These are phyloP conservation scores for Fusarium paranaense DNA, from an alignment of 2,329 filamentous ascomycete genomes.

Conservation along the genomic window DNA sequence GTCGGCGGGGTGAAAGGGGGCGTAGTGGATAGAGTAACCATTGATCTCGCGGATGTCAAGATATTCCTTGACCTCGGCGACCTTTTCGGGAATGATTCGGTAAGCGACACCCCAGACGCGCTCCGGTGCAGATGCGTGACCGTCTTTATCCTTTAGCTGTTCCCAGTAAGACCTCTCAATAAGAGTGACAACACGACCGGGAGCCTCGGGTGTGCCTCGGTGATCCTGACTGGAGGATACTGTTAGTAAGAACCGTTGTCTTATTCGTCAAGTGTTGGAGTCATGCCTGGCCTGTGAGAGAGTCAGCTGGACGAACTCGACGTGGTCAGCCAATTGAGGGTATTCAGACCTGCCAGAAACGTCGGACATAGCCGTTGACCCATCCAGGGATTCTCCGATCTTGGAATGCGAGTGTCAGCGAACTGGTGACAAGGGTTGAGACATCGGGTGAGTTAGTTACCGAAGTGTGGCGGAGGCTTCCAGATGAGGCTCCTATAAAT, in stretches of 20 bases:
- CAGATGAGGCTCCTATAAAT: slow-evolving; percentile 84
- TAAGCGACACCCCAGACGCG: slow-evolving; percentile 94
- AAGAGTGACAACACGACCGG: slow-evolving; percentile 92
- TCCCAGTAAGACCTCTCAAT: slow-evolving; percentile 89
- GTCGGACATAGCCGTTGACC: slow-evolving; percentile 91
- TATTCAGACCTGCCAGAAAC: slow-evolving; percentile 93
- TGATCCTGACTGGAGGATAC: slow-evolving; percentile 81
- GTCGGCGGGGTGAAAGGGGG: slow-evolving; percentile 75
- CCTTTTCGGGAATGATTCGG: slow-evolving; percentile 78
- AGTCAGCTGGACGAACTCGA: slow-evolving; percentile 13
- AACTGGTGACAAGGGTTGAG: slow-evolving; percentile 3
- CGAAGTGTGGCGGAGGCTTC: slow-evolving; percentile 97
- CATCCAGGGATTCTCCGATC: slow-evolving; percentile 89
- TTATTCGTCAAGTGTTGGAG: neutral
- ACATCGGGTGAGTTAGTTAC: slow-evolving; percentile 61
- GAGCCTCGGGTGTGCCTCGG: slow-evolving; percentile 86
- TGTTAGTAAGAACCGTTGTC: neutral
- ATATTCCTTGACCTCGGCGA: slow-evolving; percentile 86
- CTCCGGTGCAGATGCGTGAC: slow-evolving; percentile 70
- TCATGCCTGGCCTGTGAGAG: slow-evolving; percentile 50
- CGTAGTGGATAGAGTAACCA: slow-evolving; percentile 94
- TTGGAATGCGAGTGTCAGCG: slow-evolving; percentile 51
- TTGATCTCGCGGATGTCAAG: slow-evolving; percentile 98
- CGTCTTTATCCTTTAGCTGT: slow-evolving; percentile 77
- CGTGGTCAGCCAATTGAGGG: neutral